Evolutionary conservation across 1,284 basidiomycete species (phyloP), one percentile per base, ranked within the genome.

Genomic region (Leccinum insigne): DNA sequence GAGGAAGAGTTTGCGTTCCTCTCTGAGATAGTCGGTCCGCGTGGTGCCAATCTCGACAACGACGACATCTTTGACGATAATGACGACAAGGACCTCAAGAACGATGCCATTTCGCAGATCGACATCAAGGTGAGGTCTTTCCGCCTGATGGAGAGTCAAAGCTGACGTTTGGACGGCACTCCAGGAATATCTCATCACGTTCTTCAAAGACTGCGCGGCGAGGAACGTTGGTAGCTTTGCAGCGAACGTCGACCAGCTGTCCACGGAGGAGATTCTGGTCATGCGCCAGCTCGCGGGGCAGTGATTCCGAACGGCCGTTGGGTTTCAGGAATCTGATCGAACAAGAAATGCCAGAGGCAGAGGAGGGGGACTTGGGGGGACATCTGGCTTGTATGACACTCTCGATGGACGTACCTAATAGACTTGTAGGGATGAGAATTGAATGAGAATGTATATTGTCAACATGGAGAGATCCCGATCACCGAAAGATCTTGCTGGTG

Each of bases 81-180:
- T 61, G 90, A 92, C 66, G 94, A 96, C 73, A 94, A 96, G 69
- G 95, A 98, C 75, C 83, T 98, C 62, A 89, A 87, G 77, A 87
- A 86, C 60, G 96, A 99, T 78, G 90, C 94, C 1, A 84, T 97
- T 63, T 95, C 92, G 49, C 89, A 90, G 71, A 91, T 99, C 77
- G 93, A 98, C 72, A 88, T 98, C 81, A 88, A 89, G 79, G 95
- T 94, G 67, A 70, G 87, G 7, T 21, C 44, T n/a, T 52, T 14
- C 11, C 2, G 11, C 21, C 21, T 16, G 52, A 23, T 23, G 1
- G 21, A 54, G 21, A 54, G 52, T 23, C 52, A 23, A 54, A 23
- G 56, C 26, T 32, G 26, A 57, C 26, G 56, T 11, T 23, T 52
- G 49, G 44, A 63, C 26, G 7, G 44, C 16, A 11, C 52, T 47